Base-by-base conservation (phyloP, 148 eudicot species). In the Limonium bicolor region DNA sequence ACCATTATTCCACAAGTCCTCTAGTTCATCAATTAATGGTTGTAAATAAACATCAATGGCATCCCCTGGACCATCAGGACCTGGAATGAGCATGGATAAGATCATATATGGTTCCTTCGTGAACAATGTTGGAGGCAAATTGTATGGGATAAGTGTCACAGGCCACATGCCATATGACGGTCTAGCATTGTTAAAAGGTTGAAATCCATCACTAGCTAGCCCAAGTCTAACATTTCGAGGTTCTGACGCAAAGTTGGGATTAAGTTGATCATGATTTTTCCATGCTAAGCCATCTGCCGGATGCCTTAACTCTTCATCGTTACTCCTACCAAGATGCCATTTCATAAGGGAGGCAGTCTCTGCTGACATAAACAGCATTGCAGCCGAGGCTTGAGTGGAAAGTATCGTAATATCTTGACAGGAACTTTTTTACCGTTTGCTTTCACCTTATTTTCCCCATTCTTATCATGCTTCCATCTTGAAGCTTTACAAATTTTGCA, bases 11-110 rank as follows among this genome's bases (percentile, higher is more conserved):
- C 63, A 67, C 9, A 61, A 41, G 12, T 50, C 38, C 14, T 55
- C 56, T 7, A 67, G 28, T 46, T 61, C 62, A 10, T 60, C 56
- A 7, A 57, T 36, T 6, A 67, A 16, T 0, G 67, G 55, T 4
- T 42, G 41, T 19, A 61, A 18, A 14, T 36, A 56, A 4, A 67
- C 43, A 46, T 61, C 63, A 11, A 67, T 51, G n/a, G 49, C 29
- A 27, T 55, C 18, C 2, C 45, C 54, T 1, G 58, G 66, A 24
- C 26, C 25, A 18, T 36, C 5, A 20, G 59, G 72, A 4, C 58
- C 45, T 1, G 58, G 66, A 5, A 66, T 51, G 13, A 60, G 20
- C 21, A 55, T 20, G 10, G 55, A 53, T 59, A 24, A 24, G n/a
- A 66, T 39, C 17, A 39, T 16, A 8, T 24, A 46, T 4, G 16